A percentile compares a stretch with the other conserved stretches of the same genome.
phyloP scores from a whole-genome alignment of 2,329 filamentous ascomycete genomes.

The Nigrospora oryzae region DNA sequence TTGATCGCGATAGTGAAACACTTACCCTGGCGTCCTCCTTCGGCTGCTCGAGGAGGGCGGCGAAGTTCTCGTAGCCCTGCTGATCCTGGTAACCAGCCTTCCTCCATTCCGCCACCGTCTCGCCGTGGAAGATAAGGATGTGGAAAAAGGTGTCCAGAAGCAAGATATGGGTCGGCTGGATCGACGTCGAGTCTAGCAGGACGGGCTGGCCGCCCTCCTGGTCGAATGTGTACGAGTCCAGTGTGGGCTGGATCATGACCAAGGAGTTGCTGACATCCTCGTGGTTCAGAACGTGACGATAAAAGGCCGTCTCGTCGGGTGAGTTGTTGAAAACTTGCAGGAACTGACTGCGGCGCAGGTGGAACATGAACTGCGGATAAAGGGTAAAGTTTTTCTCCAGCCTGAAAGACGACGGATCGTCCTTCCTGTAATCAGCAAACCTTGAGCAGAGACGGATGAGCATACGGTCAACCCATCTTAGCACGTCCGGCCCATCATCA shows the following conservation, averaged over 20 bases:
- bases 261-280: slow-evolving; percentile 95
- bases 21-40: slow-evolving; percentile 92
- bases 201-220: slow-evolving; percentile 89
- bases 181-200: slow-evolving; percentile 91
- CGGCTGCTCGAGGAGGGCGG: slow-evolving; percentile 75
- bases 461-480: slow-evolving; percentile 98
- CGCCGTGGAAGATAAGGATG: slow-evolving; percentile 97
- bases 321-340: slow-evolving; percentile 99
- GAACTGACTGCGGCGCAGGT: slow-evolving; percentile 93
- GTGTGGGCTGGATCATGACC: slow-evolving; percentile 96
- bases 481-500: slow-evolving; percentile 94
- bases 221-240: slow-evolving; percentile 96
- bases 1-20: slow-evolving; percentile 9
- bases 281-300: slow-evolving; percentile 92
- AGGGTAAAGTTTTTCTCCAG: slow-evolving; percentile 98
- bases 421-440: slow-evolving; percentile 96
- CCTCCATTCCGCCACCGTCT: slow-evolving; percentile 95
- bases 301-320: slow-evolving; percentile 98
- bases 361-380: slow-evolving; percentile 99
- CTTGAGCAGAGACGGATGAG: slow-evolving; percentile 91
- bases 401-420: slow-evolving; percentile 93
- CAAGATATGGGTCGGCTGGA: slow-evolving; percentile 87
- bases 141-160: slow-evolving; percentile 99
- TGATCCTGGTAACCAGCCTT: slow-evolving; percentile 98
- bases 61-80: slow-evolving; percentile 97